Evolutionary conservation across 352 stramenopile genomes (phyloP).

Genomic region (Phytophthora citrophthora): DNA sequence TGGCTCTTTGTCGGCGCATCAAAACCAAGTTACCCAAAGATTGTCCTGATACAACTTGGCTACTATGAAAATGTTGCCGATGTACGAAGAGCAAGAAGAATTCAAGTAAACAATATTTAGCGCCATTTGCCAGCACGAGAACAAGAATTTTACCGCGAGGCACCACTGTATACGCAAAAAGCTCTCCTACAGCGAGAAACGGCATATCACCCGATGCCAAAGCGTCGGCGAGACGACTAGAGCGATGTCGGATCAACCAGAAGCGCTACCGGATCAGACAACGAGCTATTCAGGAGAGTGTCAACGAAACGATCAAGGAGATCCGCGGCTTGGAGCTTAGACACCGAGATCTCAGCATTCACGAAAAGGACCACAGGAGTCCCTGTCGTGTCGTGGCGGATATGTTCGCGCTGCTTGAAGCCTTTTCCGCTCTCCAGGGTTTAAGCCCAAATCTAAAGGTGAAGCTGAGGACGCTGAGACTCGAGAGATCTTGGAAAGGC

Average conservation of each 20-base stretch:
- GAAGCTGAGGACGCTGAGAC: background rate
- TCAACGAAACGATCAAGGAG: background rate
- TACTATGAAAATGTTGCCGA: too few species aligned
- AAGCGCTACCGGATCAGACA: background rate
- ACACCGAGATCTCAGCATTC: background rate
- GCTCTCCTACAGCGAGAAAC: too few species aligned
- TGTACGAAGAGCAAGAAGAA: too few species aligned
- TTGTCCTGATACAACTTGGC: too few species aligned
- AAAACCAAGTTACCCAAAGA: too few species aligned
- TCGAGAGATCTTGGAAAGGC: background rate
- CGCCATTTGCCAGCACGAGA: too few species aligned
- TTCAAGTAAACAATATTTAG: too few species aligned
- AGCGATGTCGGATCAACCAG: background rate
- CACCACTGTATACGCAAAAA: too few species aligned
- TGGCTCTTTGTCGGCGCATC: too few species aligned
- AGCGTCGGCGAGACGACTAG: background rate
- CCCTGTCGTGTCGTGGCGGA: background rate
- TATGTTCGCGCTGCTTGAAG: background rate
- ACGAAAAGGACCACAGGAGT: background rate
- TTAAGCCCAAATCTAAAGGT: background rate
- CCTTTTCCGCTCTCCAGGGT: background rate
- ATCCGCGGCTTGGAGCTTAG: background rate
- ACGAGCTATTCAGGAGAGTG: background rate
- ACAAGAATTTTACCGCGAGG: too few species aligned
- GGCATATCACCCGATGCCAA: background rate